These are phyloP conservation scores for Chrysophaeum taylorii DNA, from an alignment of 352 stramenopile species.

Conservation along the genomic window DNA sequence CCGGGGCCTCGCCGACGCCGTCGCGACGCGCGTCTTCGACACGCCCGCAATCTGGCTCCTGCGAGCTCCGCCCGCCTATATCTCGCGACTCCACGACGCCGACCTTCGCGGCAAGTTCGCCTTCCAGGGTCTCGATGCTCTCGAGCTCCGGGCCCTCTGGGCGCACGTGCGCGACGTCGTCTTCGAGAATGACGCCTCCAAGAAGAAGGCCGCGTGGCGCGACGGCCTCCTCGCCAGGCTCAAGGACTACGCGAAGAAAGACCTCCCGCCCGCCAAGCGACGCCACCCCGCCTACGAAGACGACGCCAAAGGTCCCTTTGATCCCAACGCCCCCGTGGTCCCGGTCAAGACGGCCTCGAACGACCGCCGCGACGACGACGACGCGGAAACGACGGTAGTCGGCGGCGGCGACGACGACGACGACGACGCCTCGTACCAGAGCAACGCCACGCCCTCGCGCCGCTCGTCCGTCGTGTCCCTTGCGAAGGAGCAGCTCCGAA, in stretches of 20 bases:
- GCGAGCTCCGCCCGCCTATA: conserved; percentile 16
- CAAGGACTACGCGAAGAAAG: conserved; percentile 19
- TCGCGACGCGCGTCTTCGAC: conserved; percentile 22
- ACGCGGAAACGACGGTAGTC: neutral
- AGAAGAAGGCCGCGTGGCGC: conserved; percentile 20
- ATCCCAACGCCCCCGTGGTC: neutral
- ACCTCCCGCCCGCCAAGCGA: neutral
- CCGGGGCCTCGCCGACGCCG: neutral
- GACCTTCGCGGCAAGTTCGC: conserved; percentile 35
- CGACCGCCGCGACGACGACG: no score
- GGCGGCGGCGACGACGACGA: neutral
- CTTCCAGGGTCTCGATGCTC: conserved; percentile 31
- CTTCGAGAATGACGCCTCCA: conserved; percentile 35
- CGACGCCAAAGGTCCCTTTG: neutral
- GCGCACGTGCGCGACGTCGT: conserved; percentile 19
- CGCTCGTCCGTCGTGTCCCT: neutral
- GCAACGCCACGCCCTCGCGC: neutral
- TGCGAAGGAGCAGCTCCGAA: neutral
- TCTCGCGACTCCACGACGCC: conserved; percentile 36
- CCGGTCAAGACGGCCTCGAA: neutral
- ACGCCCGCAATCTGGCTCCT: conserved; percentile 24
- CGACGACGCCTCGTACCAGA: neutral
- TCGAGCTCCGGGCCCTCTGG: conserved; percentile 34
- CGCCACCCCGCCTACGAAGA: neutral
- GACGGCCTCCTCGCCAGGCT: conserved; percentile 12